phyloP scores from a whole-genome alignment of 768 basidiomycete genomes.

The Boletus rubescentipes region DNA sequence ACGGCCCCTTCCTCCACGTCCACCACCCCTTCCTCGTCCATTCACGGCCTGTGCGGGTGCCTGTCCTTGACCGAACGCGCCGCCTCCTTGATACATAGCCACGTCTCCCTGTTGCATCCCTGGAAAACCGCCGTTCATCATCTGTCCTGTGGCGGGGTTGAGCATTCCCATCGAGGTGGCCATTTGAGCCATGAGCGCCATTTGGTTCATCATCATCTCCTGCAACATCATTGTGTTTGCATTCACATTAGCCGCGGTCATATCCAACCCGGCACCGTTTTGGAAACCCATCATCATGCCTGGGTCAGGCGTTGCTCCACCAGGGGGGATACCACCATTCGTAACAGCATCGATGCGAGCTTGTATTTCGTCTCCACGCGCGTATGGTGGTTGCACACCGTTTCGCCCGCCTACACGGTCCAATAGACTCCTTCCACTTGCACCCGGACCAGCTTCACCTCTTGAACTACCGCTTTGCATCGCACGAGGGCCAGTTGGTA shows the following conservation, averaged over 20 bases:
- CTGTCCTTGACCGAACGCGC: constrained; percentile 23
- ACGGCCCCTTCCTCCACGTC: constrained; percentile 45
- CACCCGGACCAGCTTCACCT: constrained; percentile 14
- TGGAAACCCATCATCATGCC: constrained; percentile 45
- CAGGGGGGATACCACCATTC: constrained; percentile 45
- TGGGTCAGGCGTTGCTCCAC: constrained; percentile 25
- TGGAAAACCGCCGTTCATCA: constrained; percentile 54
- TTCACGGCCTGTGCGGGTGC: constrained; percentile 19
- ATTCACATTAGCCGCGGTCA: constrained; percentile 52
- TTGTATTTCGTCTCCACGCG: constrained; percentile 68
- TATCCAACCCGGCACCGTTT: constrained; percentile 46
- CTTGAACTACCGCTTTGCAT: constrained; percentile 47
- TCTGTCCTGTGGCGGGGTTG: constrained; percentile 56
- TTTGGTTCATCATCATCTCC: constrained; percentile 90
- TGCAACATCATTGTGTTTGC: constrained; percentile 73
- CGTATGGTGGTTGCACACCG: constrained; percentile 30
- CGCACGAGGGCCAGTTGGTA: constrained; percentile 84
- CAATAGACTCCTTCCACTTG: constrained; percentile 61
- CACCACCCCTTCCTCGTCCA: constrained; percentile 45
- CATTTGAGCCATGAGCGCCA: constrained; percentile 94
- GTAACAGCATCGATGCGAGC: constrained; percentile 79
- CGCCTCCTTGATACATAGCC: constrained; percentile 43
- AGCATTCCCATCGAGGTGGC: constrained; percentile 80
- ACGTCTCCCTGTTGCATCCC: constrained; percentile 57
- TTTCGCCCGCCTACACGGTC: constrained; percentile 74